Evolutionary conservation across 2,329 filamentous ascomycete genomes (phyloP), one percentile per base, ranked within the genome.

Genomic region (Ceratocystis cacaofunesta): DNA sequence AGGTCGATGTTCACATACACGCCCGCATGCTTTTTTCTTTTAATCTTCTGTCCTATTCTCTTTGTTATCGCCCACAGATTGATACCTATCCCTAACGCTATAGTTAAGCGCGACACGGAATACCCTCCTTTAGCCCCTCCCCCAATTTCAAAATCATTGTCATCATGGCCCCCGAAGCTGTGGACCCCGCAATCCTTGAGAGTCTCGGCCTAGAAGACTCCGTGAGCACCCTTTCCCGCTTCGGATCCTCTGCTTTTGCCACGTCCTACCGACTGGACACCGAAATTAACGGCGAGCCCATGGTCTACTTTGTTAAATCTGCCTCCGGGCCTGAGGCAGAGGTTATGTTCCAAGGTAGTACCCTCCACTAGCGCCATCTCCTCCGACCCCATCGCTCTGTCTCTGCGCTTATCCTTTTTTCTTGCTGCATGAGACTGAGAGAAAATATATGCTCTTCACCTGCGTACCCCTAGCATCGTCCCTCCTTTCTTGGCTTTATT

Each of bases 291-390:
- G 83, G 81, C 36, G 75, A 76, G 55, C 75, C 78, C 1, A 78
- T 76, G 69, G 75, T 78, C 22, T 91, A 82, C 71, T 92, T 92
- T 72, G 82, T 92, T 74, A 92, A 92, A 75, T 89, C 81, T 0
- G 86, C 85, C 0, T 75, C 73, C 3, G 86, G 85, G 0, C 72
- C 76, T 2, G 80, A 82, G 19, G 81, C 86, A 0, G 80, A 82
- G 60, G 69, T 79, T 44, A 92, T 92, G 88, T 91, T 92, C 71
- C 76, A 78, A 74, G 87, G 85, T 85, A 66, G 68, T 50, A 19
- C 43, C 32, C 22, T n/a, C 52, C 50, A 44, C 36, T 60, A 58
- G 30, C 32, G 48, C 43, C 10, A 19, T 61, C 22, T 58, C 44
- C 30, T 48, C 50, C 63, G 15, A 19, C 19, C 30, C 25, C 30